Base-by-base conservation (phyloP, 306 rosid genomes). In the Psophocarpus tetragonolobus region DNA sequence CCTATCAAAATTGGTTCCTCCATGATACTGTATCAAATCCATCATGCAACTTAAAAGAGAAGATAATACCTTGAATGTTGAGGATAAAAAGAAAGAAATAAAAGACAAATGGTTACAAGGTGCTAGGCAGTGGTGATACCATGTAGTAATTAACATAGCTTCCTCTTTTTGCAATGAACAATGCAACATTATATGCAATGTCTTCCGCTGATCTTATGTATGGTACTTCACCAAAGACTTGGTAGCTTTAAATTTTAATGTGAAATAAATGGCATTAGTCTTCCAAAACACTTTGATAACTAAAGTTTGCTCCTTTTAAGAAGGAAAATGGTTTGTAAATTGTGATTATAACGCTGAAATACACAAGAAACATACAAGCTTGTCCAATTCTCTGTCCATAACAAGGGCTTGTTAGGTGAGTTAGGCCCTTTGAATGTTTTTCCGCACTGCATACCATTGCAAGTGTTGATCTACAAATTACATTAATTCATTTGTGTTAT, bases 351-450 rank as follows among this genome's bases (percentile, higher is more conserved):
- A 60, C 45, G 63, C 6, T 51, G 26, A 72, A 9, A 17, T 66
- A 13, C 32, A 42, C 35, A 38, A 27, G 21, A 78, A 78, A 82
- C 95, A 14, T 88, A 93, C 97, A 83, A 85, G 74, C 97, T 91
- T n/a, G 97, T 95, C 98, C 97, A 95, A 54, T 92, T 87, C 90
- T 92, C 97, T 48, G 97, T 95, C 98, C 97, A 95, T 0, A 95
- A 6, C 8, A 97, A 79, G 68, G 98, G 98, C 81, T 93, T 93
- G 78, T 79, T 82, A n/a, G 93, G 93, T 0, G 97, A 87, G 83
- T 95, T 95, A 17, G 98, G 97, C 7, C 98, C 98, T 32, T 73
- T 74, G 65, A 92, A 95, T 5, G 88, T 88, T 82, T 61, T 83
- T 15, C 98, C 97, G 54, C 98, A 95, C 71, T 73, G 74, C 87